These are phyloP conservation scores for Cladophialophora carrionii DNA, from an alignment of 2,329 filamentous ascomycete genomes.

Conservation along the genomic window DNA sequence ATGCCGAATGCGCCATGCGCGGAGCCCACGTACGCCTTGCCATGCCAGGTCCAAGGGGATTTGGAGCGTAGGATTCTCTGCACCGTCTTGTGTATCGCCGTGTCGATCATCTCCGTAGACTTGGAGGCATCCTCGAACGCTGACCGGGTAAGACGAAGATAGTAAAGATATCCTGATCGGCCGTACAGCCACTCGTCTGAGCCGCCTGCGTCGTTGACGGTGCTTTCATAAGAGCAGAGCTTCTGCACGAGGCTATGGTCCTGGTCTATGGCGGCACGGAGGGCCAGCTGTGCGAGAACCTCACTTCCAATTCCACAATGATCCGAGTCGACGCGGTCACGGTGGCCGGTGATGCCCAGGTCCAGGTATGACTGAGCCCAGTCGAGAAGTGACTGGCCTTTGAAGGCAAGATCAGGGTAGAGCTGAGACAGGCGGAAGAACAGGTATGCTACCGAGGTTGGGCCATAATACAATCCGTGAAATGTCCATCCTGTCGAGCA, in stretches of 20 bases:
- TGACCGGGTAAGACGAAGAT: slow-evolving; percentile 65
- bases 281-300: slow-evolving; percentile 52
- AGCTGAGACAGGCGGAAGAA: slow-evolving; percentile 55
- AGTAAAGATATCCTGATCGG: slow-evolving; percentile 68
- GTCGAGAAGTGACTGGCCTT: slow-evolving; percentile 48
- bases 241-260: slow-evolving; percentile 49
- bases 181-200: slow-evolving; percentile 69
- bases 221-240: slow-evolving; percentile 31
- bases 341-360: slow-evolving; percentile 20
- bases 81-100: slow-evolving; percentile 61
- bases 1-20: slow-evolving; percentile 71
- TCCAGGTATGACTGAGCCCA: slow-evolving; percentile 55
- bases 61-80: slow-evolving; percentile 61
- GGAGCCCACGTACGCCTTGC: slow-evolving; percentile 66
- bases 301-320: slow-evolving; percentile 59
- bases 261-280: slow-evolving; percentile 51
- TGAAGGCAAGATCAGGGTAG: slow-evolving; percentile 52
- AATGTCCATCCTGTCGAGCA: slow-evolving; percentile 40
- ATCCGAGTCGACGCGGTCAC: slow-evolving; percentile 44
- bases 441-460: slow-evolving; percentile 61
- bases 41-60: slow-evolving; percentile 66
- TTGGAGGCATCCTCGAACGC: slow-evolving; percentile 57
- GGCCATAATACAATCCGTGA: slow-evolving; percentile 56
- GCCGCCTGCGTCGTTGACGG: slow-evolving; percentile 44
- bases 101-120: slow-evolving; percentile 56